These are phyloP conservation scores for Lanmaoa rubissima DNA, from an alignment of 768 basidiomycete genomes.

Conservation along the genomic window DNA sequence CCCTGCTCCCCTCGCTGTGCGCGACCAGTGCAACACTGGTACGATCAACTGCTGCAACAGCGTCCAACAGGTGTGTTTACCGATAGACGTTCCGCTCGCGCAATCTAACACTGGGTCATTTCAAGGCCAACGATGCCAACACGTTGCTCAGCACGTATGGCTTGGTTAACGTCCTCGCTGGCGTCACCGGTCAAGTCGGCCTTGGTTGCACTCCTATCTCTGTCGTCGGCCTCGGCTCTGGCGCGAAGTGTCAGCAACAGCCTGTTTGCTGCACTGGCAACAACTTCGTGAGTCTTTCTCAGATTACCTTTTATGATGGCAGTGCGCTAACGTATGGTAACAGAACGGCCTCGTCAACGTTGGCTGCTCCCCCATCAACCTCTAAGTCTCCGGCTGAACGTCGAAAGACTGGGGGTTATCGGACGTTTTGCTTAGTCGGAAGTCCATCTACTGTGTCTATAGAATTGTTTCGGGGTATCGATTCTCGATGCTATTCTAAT, in stretches of 20 bases:
- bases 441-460: background rate
- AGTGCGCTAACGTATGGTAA: fast-evolving
- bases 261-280: conserved; percentile 13
- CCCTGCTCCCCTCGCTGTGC: background rate
- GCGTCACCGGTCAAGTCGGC: conserved; percentile 3
- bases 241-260: background rate
- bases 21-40: conserved; percentile 16
- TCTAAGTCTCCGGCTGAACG: background rate
- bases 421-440: background rate
- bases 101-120: background rate
- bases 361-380: conserved; percentile 8
- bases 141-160: background rate
- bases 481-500: background rate
- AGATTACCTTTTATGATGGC: background rate
- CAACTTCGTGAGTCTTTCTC: background rate
- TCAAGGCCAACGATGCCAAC: background rate
- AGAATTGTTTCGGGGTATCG: background rate
- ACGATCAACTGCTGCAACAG: conserved; percentile 12
- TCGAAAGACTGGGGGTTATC: background rate
- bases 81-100: fast-evolving
- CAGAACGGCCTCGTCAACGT: conserved; percentile 10
- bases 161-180: background rate
- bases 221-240: background rate
- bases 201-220: background rate
- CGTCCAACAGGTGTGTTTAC: background rate